Base-by-base conservation (phyloP, 2,329 filamentous ascomycete species). In the Coleophoma eucalyptorum region DNA sequence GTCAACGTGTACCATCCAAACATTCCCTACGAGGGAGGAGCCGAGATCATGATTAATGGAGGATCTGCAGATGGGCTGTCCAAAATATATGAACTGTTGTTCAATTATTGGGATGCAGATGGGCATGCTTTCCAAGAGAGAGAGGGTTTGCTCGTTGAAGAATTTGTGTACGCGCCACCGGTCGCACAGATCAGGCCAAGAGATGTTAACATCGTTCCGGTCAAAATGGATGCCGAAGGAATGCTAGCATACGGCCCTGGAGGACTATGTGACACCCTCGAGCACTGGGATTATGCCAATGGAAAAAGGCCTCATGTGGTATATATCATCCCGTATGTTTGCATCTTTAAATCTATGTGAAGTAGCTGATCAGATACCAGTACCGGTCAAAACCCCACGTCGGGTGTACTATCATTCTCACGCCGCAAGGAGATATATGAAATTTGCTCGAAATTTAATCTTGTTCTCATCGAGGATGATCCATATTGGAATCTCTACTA, bases 401-500 rank as follows among this genome's bases (percentile, higher is more conserved):
- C 87, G 18, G 84, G 86, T 21, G 82, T 88, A 4, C 74, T 94
- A 3, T 84, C 86, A 3, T 65, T 92, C 10, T 71, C 84, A 61
- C 83, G 91, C 37, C 80, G 88, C 48, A 86, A 80, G 60, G 82
- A 90, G 50, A 79, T 96, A 33, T 96, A 96, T 64, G 79, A 77
- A 12, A 67, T 96, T 15, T 92, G 87, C 69, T 82, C 83, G 65
- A 79, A 85, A 64, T 95, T 89, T 70, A 90, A 96, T 66, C 79
- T 96, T 55, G 80, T 96, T 62, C 95, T 96, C 58, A 71, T 93
- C 55, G 91, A 96, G 67, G 91, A 96, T 59, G 90, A 96, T 55
- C 91, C 91, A 2, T 96, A 96, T 72, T 96, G 89, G 88, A 91
- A 92, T 67, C 75, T 96, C 12, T 91, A 96, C 65, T 96, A 82